phyloP scores from a whole-genome alignment of 345 rosid genomes.

The Mallotus nudiflorus region DNA sequence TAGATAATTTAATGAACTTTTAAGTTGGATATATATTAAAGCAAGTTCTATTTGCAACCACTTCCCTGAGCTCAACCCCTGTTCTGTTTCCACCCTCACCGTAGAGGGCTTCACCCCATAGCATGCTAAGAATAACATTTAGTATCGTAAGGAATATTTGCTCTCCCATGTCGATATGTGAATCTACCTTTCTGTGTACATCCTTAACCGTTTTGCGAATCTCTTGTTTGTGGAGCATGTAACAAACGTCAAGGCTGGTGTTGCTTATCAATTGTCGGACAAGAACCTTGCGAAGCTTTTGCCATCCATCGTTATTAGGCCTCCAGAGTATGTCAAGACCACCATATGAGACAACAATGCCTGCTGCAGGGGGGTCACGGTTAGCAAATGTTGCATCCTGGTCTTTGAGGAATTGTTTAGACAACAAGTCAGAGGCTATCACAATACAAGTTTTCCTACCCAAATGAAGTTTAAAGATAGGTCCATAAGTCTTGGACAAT shows the following conservation, averaged over 20 bases:
- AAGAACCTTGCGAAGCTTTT: conserved; percentile 15
- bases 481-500: too few relatives aligned
- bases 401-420: conserved; percentile 22
- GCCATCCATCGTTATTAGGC: conserved; percentile 17
- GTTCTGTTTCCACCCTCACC: too few relatives aligned
- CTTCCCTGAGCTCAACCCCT: too few relatives aligned
- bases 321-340: conserved; percentile 21
- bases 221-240: neutral
- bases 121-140: too few relatives aligned
- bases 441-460: conserved; percentile 12
- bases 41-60: too few relatives aligned
- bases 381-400: conserved; percentile 28
- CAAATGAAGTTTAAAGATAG: too few relatives aligned
- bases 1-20: too few relatives aligned
- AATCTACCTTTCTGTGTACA: too few relatives aligned
- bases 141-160: too few relatives aligned
- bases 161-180: too few relatives aligned
- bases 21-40: too few relatives aligned
- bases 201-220: neutral
- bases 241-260: neutral
- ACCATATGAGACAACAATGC: conserved; percentile 4
- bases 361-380: conserved; percentile 21
- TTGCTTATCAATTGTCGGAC: neutral
- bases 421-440: conserved; percentile 12
- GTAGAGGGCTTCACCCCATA: too few relatives aligned